These are phyloP conservation scores for Xylaria hypoxylon DNA, from an alignment of 2,329 filamentous ascomycete genomes.

Conservation along the genomic window DNA sequence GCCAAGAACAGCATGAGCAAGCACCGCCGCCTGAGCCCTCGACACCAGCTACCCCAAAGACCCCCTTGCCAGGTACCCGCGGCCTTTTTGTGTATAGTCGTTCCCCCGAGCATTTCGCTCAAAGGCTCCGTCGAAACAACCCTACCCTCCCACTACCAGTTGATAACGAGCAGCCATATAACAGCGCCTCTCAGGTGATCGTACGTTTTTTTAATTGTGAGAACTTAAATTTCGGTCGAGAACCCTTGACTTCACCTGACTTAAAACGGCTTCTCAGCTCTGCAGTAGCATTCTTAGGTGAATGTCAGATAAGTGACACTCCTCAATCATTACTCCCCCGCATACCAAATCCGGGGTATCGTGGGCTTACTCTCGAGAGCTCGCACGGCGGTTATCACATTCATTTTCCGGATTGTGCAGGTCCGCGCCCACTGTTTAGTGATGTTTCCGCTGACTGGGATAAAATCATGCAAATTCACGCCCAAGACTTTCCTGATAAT, in stretches of 20 bases:
- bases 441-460: slow-evolving; percentile 25
- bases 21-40: too few relatives aligned
- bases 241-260: slow-evolving; percentile 13
- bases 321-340: not conserved
- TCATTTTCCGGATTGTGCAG: slow-evolving; percentile 32
- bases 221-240: slow-evolving; percentile 7
- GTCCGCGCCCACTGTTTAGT: not conserved
- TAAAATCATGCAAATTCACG: slow-evolving; percentile 20
- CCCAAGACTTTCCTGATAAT: not conserved
- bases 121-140: not conserved
- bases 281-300: slow-evolving; percentile 32
- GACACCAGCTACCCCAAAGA: not conserved
- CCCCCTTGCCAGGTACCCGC: slow-evolving; percentile 12
- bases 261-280: slow-evolving; percentile 15
- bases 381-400: slow-evolving; percentile 29
- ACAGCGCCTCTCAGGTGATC: not conserved
- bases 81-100: slow-evolving; percentile 31
- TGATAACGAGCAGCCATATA: not conserved
- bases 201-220: slow-evolving; percentile 35
- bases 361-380: slow-evolving; percentile 22
- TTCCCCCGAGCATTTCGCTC: slow-evolving; percentile 11
- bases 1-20: not conserved
- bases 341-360: slow-evolving; percentile 27
- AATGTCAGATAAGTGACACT: slow-evolving; percentile 28
- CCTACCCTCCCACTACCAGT: not conserved